Base-by-base conservation (phyloP, 768 basidiomycete species). In the Boletus fagicola region DNA sequence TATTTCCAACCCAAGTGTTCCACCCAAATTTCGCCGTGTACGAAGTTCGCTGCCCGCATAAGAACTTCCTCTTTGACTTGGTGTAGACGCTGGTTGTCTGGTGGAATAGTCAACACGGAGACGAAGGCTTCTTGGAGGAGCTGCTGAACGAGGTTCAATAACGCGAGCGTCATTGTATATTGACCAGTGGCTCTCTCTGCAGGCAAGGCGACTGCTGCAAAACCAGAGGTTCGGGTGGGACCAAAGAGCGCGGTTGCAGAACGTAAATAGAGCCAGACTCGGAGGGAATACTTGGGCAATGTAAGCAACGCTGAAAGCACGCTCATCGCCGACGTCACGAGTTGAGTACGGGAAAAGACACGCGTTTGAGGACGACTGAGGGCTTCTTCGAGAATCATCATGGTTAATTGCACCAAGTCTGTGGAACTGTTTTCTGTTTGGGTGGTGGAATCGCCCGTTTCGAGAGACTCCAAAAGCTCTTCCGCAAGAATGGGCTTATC, bases 1-100 rank as follows among this genome's bases (percentile, higher is more conserved):
- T 94, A 97, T 68, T 90, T 90, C 94, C 94, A 98, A 3, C 85
- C 83, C 39, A 85, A 69, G 69, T 92, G 89, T 63, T 89, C 87
- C 1, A 88, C 82, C 94, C 94, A 98, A 20, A 96, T 85, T 68
- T 95, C 90, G 9, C 83, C 82, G 64, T 94, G 91, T 10, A 95
- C 81, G 60, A 94, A 92, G 5, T 79, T 78, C 13, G 85, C 78
- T 0, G 90, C 92, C 35, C 90, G 84, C 48, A 90, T 74, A 24
- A 95, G 77, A 5, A 94, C 92, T 56, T 92, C 90, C 64, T 91
- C 89, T 67, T 94, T 94, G 53, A 94, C 75, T 63, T 85, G 85
- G 50, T 81, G 84, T 35, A 88, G 77, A 33, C 82, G 83, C 7
- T 80, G 70, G 48, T 84, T 85, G 46, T 84, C 80, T 0, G 83